Evolutionary conservation across 441 rosid species (phyloP), one percentile per base, ranked within the genome.

Genomic region (Oxalis stricta): DNA sequence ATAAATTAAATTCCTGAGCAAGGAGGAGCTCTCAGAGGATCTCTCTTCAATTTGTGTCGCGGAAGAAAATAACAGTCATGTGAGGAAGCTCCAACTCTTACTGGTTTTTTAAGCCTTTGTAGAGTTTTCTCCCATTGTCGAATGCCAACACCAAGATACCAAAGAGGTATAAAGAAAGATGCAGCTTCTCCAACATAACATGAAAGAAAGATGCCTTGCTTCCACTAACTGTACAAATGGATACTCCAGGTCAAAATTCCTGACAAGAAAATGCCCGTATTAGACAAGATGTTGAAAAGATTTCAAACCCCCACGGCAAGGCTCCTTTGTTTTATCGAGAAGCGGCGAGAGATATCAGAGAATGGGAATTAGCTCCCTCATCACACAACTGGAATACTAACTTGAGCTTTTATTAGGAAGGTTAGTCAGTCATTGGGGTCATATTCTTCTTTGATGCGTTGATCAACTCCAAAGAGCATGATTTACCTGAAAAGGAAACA

Each of bases 381-480:
- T 11, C 26, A 7, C 34, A 38, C 32, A 8, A 36, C 30, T 12
- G 14, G 14, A 18, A 55, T 16, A 38, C 72, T 56, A 52, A 87
- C 96, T 79, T 1, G 79, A 54, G 46, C 33, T 60, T 58, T 64
- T 65, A 41, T 50, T 50, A 54, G 79, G 47, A 50, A 82, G 65
- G 65, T 92, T 82, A 50, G 77, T 79, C 99, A 91, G 22, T 82
- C 82, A 5, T 59, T 5, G 88, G 78, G 23, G 42, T 63, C 37
- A 58, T 59, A 68, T 72, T 70, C 59, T 14, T 47, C 68, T 84
- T 62, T 1, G 96, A 58, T 37, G 86, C 91, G 47, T 50, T 60
- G 22, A 84, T 65, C 73, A 87, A 60, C 37, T 84, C 89, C 0
- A 61, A 48, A 92, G 99, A 52, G 92, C 74, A 62, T 72, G 75